Percentiles rank a stretch among this genome's conserved stretches.
Evolutionary conservation across 192 early-diverging fungal species (phyloP).

Genomic region (Coemansia sp.): DNA sequence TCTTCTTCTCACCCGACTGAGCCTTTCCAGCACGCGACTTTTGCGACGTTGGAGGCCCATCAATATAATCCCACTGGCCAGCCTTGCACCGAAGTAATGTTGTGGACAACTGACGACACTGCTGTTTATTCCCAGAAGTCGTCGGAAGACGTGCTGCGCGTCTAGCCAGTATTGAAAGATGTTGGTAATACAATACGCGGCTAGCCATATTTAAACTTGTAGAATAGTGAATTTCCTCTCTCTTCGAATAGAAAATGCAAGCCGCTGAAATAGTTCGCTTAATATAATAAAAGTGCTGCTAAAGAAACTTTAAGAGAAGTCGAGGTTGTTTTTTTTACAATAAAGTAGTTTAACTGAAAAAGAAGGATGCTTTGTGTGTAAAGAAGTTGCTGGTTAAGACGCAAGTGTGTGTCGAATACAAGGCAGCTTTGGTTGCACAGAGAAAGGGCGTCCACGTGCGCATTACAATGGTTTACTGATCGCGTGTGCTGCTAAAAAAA

Average conservation of each 20-base stretch:
- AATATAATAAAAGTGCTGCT: background rate
- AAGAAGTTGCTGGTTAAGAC: background rate
- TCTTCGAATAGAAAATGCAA: background rate
- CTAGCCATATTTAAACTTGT: slow-evolving; percentile 19
- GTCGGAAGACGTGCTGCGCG: background rate
- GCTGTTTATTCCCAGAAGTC: background rate
- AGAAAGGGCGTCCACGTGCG: background rate
- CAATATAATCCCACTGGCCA: slow-evolving; percentile 53
- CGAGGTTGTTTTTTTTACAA: background rate
- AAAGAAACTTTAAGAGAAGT: background rate
- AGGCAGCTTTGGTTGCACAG: background rate
- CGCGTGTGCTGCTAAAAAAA: background rate
- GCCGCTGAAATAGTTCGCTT: background rate
- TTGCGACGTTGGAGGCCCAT: slow-evolving; percentile 19
- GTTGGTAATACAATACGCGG: slow-evolving; percentile 27
- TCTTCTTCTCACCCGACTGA: slow-evolving; percentile 7
- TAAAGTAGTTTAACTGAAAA: background rate
- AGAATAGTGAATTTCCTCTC: background rate
- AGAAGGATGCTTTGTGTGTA: background rate
- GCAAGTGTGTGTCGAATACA: background rate
- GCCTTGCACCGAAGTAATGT: slow-evolving; percentile 11
- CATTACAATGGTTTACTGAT: too few species aligned
- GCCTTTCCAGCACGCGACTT: background rate
- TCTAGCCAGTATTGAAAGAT: background rate
- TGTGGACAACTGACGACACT: slow-evolving; percentile 2